These are phyloP conservation scores for Herpetospermum pedunculosum DNA, from an alignment of 306 rosid species.

Conservation along the genomic window DNA sequence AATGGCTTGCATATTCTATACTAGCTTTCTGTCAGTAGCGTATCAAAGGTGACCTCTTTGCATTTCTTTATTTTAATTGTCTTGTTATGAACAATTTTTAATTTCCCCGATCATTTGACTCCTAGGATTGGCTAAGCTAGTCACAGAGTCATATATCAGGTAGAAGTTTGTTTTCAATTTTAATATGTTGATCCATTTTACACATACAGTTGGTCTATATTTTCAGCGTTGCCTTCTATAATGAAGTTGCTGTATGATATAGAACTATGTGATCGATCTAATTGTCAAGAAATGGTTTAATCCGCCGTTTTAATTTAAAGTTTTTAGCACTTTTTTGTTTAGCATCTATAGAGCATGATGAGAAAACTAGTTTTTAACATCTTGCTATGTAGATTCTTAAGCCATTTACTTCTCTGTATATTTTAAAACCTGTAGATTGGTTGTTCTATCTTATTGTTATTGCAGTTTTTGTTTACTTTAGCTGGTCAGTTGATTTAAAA, in stretches of 20 bases:
- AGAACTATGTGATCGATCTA: neutral
- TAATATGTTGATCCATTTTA: neutral
- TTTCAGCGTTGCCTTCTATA: neutral
- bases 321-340: neutral
- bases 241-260: neutral
- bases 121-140: neutral
- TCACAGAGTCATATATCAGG: neutral
- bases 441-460: neutral
- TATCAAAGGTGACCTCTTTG: neutral
- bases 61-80: neutral
- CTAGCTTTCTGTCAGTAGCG: neutral
- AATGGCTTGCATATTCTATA: neutral
- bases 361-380: neutral
- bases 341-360: neutral
- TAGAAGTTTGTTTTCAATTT: neutral
- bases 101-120: neutral
- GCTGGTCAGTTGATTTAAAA: neutral
- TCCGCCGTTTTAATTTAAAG: neutral
- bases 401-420: neutral
- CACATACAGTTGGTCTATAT: neutral
- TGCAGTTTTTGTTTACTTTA: neutral
- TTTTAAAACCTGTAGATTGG: neutral
- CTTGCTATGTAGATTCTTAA: neutral
- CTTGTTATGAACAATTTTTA: neutral
- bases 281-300: neutral